phyloP scores from a whole-genome alignment of 2,329 filamentous ascomycete genomes.

The Uncinocarpus reesii region DNA sequence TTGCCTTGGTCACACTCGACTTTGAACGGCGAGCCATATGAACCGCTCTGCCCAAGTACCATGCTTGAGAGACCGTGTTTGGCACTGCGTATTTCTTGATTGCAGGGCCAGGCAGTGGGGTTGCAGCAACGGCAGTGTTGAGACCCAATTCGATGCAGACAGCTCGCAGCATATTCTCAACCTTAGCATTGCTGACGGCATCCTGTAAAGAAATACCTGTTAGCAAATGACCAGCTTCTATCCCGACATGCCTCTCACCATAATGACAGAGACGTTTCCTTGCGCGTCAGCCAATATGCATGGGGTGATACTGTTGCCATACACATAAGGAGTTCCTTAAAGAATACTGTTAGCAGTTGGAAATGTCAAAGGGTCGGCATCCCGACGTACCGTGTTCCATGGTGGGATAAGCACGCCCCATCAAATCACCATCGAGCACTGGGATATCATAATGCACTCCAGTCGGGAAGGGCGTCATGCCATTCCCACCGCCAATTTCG shows the following conservation, averaged over 20 bases:
- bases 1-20: slow-evolving; percentile 33
- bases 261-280: slow-evolving; percentile 29
- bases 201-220: neutral
- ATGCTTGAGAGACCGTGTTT: slow-evolving; percentile 24
- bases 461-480: slow-evolving; percentile 35
- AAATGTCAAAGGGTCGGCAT: neutral
- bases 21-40: slow-evolving; percentile 21
- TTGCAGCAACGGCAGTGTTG: slow-evolving; percentile 17
- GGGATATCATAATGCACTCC: slow-evolving; percentile 31
- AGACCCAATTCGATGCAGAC: slow-evolving; percentile 22
- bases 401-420: slow-evolving; percentile 25
- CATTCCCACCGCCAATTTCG: slow-evolving; percentile 33
- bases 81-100: slow-evolving; percentile 22
- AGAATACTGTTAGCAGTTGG: slow-evolving; percentile 1
- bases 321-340: slow-evolving; percentile 37
- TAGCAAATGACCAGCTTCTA: neutral
- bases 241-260: slow-evolving; percentile 6
- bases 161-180: slow-evolving; percentile 20
- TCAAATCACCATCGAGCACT: slow-evolving; percentile 40
- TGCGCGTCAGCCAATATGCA: slow-evolving; percentile 33
- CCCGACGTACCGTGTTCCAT: slow-evolving; percentile 14
- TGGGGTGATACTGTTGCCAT: slow-evolving; percentile 32
- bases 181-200: slow-evolving; percentile 6
- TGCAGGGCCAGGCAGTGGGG: slow-evolving; percentile 18
- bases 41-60: slow-evolving; percentile 22